Conservation (phyloP, 192 early-diverging fungal genomes). For the Umbelopsis vinacea region DNA sequence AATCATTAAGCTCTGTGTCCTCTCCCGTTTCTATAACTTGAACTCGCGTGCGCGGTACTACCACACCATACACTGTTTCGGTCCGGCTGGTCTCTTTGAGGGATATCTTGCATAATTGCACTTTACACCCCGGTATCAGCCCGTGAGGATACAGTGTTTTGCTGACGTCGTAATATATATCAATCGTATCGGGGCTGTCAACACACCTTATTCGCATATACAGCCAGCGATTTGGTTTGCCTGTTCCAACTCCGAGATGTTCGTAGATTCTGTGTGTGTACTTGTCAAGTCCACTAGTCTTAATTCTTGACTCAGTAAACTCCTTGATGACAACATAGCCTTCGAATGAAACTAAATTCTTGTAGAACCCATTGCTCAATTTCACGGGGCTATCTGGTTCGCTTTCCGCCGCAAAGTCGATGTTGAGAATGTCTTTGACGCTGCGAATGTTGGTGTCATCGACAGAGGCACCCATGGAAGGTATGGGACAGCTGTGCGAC, state of each 20-base stretch:
- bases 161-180: slow-evolving; percentile 26
- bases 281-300: not conserved
- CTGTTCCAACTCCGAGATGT: slow-evolving; percentile 25
- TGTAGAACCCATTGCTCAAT: not conserved
- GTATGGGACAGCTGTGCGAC: not conserved
- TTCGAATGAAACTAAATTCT: not conserved
- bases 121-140: slow-evolving; percentile 19
- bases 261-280: not conserved
- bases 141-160: slow-evolving; percentile 15
- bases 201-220: slow-evolving; percentile 24
- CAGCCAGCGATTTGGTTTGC: slow-evolving; percentile 19
- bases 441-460: not conserved
- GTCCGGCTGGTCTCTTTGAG: slow-evolving; percentile 6
- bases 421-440: slow-evolving; percentile 6
- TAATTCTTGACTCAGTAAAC: not conserved
- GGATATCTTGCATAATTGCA: slow-evolving; percentile 11
- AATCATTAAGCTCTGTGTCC: not conserved
- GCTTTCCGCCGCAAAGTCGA: not conserved
- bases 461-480: not conserved
- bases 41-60: not conserved
- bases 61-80: not conserved
- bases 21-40: not conserved
- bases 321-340: slow-evolving; percentile 1
- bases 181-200: slow-evolving; percentile 10
- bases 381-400: not conserved